Conservation (phyloP, 345 rosid species). For the Moricandia arvensis region DNA sequence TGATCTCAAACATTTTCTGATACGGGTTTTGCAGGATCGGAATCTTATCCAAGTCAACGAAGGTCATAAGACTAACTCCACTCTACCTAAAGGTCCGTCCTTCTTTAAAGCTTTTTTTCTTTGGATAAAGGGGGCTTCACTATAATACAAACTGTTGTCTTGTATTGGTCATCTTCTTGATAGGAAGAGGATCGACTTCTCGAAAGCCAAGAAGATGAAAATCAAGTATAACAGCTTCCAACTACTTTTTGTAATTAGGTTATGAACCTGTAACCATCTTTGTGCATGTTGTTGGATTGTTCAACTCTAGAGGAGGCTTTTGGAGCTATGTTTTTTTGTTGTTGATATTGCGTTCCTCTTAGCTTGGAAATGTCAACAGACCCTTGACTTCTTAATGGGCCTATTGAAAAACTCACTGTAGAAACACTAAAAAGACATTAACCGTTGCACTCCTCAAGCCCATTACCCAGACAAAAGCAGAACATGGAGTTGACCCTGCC, state of each 20-base stretch:
- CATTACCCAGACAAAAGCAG: too few species aligned
- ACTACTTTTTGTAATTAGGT: not conserved
- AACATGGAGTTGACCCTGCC: too few species aligned
- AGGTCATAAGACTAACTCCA: not conserved
- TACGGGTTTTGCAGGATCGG: constrained; percentile 20
- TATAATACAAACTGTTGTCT: not conserved
- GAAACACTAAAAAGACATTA: too few species aligned
- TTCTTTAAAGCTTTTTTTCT: not conserved
- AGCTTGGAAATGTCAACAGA: too few species aligned
- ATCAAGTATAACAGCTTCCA: not conserved
- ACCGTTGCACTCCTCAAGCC: too few species aligned
- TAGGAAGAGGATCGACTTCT: constrained; percentile 19
- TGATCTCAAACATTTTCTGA: not conserved
- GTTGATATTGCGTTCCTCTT: too few species aligned
- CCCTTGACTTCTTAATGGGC: too few species aligned
- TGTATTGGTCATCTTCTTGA: not conserved
- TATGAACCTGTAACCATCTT: not conserved
- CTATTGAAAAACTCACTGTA: too few species aligned
- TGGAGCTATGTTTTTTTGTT: not conserved
- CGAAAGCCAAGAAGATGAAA: constrained; percentile 19
- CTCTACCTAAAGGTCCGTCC: constrained; percentile 24
- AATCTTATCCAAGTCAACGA: constrained; percentile 19
- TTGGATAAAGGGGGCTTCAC: not conserved
- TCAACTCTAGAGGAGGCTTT: not conserved
- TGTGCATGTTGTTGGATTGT: not conserved